Evolutionary conservation across 768 basidiomycete genomes (phyloP), one percentile per base, ranked within the genome.

Genomic region (Ephemerocybe angulata): DNA sequence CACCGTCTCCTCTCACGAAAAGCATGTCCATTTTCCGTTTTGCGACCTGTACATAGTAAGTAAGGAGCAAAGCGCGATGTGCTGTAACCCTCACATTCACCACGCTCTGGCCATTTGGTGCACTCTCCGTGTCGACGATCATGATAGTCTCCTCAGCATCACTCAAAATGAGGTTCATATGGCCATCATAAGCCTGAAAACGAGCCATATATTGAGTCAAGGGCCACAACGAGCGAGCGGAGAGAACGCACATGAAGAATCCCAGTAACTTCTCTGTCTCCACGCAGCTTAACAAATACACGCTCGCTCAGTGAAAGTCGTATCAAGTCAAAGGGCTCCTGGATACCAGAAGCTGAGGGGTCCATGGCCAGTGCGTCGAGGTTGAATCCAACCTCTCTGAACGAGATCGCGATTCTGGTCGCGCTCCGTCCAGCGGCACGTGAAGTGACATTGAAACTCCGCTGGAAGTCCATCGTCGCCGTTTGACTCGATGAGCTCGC

Each of bases 161-260:
- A 63, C 92, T 94, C 63, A 99, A 79, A 59, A 99, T 97, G 63
- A 99, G 79, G 70, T 99, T 98, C 97, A 98, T 98, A 71, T 98
- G 97, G n/a, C 95, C 97, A 74, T 99, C 97, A 65, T 98, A 98
- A 21, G 97, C 97, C 97, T 99, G 61, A 57, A 49, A 44, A 28
- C 3, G 40, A 33, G 10, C 54, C 4, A 21, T 27, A 57, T 59
- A 42, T 49, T n/a, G n/a, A n/a, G n/a, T n/a, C n/a, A n/a, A 55
- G 52, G 57, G 24, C 55, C 50, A 52, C 35, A 27, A 4, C 52
- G 55, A 58, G 24, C 21, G 41, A 38, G 31, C 52, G 48, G 56
- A 53, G 42, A 33, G 54, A 57, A 53, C 46, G 69, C 90, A 96
- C 97, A 74, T 99, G 96, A 43, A 99, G 76, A 60, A 96, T 84